Conservation (phyloP, 2,329 filamentous ascomycete genomes). For the Cladosporium sp. region DNA sequence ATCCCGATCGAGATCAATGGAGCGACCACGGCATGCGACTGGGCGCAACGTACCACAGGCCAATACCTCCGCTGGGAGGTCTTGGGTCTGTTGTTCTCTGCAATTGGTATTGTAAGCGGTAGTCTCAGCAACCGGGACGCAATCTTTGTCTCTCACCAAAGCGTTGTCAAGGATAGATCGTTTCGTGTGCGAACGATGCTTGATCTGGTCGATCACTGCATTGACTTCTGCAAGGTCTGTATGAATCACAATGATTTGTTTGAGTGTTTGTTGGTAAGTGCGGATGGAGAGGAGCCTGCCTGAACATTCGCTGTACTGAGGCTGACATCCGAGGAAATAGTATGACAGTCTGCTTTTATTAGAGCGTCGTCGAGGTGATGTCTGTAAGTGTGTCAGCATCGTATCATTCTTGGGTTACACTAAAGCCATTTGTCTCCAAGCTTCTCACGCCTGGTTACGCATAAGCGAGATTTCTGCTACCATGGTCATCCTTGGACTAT, state of each 20-base stretch:
- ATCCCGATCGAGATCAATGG: not conserved
- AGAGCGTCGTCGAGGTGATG: not conserved
- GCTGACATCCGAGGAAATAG: not conserved
- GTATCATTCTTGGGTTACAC: not conserved
- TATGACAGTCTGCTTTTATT: not conserved
- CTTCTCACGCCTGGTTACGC: not conserved
- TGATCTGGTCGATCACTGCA: not conserved
- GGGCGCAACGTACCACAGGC: not conserved
- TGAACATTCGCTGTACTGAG: not conserved
- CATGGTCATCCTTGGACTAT: not conserved
- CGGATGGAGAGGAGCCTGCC: not conserved
- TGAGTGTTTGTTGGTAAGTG: not conserved
- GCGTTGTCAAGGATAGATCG: not conserved
- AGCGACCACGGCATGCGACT: not conserved
- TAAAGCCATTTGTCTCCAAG: not conserved
- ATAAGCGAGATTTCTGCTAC: not conserved
- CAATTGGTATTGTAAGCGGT: not conserved
- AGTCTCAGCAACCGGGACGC: not conserved
- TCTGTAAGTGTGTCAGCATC: not conserved
- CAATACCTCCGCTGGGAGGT: not conserved
- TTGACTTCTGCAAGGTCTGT: not conserved
- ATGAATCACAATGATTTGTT: not conserved
- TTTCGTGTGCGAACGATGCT: not conserved
- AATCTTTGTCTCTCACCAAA: not conserved
- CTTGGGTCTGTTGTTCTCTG: not conserved